A percentile compares a stretch with the other conserved stretches of the same genome.
Conservation (phyloP, 345 rosid genomes). For the Syzygium aromaticum region DNA sequence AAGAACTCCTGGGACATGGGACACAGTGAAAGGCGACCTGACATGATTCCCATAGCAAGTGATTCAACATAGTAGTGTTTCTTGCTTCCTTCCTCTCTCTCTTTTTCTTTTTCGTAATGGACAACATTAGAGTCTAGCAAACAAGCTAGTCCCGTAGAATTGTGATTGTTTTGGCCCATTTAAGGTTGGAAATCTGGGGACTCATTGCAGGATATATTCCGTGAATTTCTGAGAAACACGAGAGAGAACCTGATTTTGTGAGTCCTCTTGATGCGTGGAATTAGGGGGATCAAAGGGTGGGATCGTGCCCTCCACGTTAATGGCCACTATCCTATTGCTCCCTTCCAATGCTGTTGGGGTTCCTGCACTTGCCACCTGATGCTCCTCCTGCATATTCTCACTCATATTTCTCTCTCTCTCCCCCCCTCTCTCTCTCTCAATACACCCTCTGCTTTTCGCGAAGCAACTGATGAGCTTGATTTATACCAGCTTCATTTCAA, state of each 20-base stretch:
- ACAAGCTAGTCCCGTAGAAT: not conserved
- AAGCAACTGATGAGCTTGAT: not conserved
- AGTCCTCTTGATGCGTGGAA: not conserved
- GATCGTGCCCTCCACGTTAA: conserved; percentile 9
- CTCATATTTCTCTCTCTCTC: not conserved
- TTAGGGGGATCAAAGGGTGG: not conserved
- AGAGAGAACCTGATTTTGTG: not conserved
- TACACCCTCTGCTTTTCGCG: not conserved
- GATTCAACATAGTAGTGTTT: not conserved
- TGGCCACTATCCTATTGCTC: conserved; percentile 29
- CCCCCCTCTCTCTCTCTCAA: not conserved
- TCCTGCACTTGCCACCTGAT: not conserved
- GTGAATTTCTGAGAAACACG: not conserved
- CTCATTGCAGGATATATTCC: not conserved
- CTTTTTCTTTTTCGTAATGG: not conserved
- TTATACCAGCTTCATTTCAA: not conserved
- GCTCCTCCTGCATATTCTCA: not conserved
- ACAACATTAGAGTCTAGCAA: not conserved
- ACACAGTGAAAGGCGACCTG: not conserved
- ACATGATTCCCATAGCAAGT: not conserved
- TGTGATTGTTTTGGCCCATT: not conserved
- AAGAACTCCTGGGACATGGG: not conserved
- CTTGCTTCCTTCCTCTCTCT: not conserved
- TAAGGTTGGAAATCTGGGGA: not conserved
- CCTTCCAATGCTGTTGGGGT: not conserved